phyloP scores from a whole-genome alignment of 768 basidiomycete genomes.

The Lactifluus subvellereus region DNA sequence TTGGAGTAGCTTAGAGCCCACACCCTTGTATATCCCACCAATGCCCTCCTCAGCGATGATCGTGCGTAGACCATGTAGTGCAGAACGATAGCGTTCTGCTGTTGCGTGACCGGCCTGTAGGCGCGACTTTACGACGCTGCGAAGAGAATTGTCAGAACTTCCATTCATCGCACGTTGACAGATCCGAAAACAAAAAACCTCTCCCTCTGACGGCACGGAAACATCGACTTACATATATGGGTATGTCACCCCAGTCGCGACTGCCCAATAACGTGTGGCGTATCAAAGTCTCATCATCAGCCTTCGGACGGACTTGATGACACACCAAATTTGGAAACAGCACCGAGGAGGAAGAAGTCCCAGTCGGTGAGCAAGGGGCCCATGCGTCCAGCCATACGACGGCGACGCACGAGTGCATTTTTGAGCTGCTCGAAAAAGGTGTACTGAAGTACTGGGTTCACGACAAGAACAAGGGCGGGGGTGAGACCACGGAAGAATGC shows the following conservation, averaged over 20 bases:
- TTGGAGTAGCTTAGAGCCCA: conserved; percentile 83
- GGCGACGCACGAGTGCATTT: conserved; percentile 64
- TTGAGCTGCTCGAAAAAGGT: conserved; percentile 95
- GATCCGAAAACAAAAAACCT: neutral
- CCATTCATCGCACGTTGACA: neutral
- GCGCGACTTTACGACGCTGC: conserved; percentile 67
- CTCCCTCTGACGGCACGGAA: neutral
- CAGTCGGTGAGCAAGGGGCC: conserved; percentile 62
- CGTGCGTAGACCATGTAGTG: conserved; percentile 67
- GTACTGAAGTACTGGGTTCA: conserved; percentile 93
- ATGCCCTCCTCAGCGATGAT: conserved; percentile 77
- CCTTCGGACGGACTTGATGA: neutral
- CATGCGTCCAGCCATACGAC: conserved; percentile 42
- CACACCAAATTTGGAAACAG: conserved; percentile 82
- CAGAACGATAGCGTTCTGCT: conserved; percentile 67
- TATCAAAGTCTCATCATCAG: neutral
- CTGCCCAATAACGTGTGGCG: conserved; percentile 29
- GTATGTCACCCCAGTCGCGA: conserved; percentile 52
- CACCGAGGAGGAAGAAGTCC: conserved; percentile 95
- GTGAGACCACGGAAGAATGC: conserved; percentile 93
- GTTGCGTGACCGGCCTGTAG: conserved; percentile 68
- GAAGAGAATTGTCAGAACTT: conserved; percentile 7
- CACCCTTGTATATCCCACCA: conserved; percentile 81
- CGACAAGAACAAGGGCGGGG: conserved; percentile 87
- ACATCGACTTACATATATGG: conserved; percentile 56